These are phyloP conservation scores for Immersiella caudata DNA, from an alignment of 495 filamentous ascomycete species.

Conservation along the genomic window DNA sequence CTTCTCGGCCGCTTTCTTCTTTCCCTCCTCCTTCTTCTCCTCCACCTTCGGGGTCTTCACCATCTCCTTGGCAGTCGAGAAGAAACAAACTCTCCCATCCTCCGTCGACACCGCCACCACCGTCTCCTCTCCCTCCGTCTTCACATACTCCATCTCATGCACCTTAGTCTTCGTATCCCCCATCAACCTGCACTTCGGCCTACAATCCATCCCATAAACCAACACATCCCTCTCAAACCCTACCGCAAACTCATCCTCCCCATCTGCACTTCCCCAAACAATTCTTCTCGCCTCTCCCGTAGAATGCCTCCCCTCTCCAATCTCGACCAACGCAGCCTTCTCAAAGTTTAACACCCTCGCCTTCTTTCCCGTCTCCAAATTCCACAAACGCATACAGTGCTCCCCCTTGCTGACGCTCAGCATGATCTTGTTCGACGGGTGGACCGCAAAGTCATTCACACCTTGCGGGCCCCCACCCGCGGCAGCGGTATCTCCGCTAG, in stretches of 20 bases:
- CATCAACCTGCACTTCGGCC: conserved; percentile 70
- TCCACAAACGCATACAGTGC: conserved; percentile 91
- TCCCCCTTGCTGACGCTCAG: conserved; percentile 87
- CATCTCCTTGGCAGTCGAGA: conserved; percentile 60
- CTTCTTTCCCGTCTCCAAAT: conserved; percentile 94
- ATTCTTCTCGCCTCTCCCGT: conserved; percentile 84
- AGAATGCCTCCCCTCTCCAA: conserved; percentile 74
- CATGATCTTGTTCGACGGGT: conserved; percentile 95
- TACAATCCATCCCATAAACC: conserved; percentile 86
- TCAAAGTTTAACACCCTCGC: conserved; percentile 86
- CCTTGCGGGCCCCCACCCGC: conserved; percentile 84
- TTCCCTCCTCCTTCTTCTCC: conserved; percentile 27
- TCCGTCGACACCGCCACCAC: conserved; percentile 85
- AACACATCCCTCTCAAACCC: conserved; percentile 84
- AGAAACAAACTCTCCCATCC: conserved; percentile 87
- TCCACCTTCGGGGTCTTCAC: conserved; percentile 24
- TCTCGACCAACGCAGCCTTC: conserved; percentile 63
- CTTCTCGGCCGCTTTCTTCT: neutral
- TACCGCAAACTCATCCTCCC: conserved; percentile 80
- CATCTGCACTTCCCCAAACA: conserved; percentile 71
- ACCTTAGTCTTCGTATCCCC: conserved; percentile 75
- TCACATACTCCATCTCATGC: conserved; percentile 76
- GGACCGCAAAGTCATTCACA: conserved; percentile 92
- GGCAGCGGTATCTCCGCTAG: conserved; percentile 86
- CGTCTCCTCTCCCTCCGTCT: conserved; percentile 46